A percentile compares a stretch with the other conserved stretches of the same genome.
These are phyloP conservation scores for Aspergillus ochraceoroseus DNA, from an alignment of 2,329 filamentous ascomycete genomes.

Conservation along the genomic window DNA sequence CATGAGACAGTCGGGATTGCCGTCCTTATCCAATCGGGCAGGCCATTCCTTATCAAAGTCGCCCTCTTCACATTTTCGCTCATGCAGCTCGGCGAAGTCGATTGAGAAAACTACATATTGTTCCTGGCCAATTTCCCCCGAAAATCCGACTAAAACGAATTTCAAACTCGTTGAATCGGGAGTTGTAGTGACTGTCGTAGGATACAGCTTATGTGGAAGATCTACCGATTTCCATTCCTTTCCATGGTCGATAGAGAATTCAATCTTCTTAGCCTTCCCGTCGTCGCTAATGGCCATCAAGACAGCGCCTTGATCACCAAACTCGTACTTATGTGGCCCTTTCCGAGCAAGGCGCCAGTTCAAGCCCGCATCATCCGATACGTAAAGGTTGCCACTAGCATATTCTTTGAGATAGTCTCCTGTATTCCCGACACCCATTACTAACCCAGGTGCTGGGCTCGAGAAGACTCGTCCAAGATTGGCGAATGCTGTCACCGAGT, in stretches of 20 bases:
- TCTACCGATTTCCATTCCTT: constrained; percentile 71
- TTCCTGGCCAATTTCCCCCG: constrained; percentile 47
- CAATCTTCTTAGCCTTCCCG: constrained; percentile 54
- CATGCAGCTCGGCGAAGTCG: constrained; percentile 76
- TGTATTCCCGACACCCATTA: constrained; percentile 91
- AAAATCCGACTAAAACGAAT: constrained; percentile 69
- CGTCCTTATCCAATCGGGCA: constrained; percentile 73
- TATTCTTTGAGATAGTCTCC: constrained; percentile 69
- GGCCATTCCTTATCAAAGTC: constrained; percentile 81
- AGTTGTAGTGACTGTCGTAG: constrained; percentile 74
- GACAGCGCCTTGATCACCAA: constrained; percentile 87
- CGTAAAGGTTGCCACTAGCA: constrained; percentile 70
- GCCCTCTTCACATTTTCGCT: constrained; percentile 68
- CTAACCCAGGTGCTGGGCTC: constrained; percentile 83
- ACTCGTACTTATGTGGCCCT: constrained; percentile 90
- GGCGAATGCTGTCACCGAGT: constrained; percentile 79
- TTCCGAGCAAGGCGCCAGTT: constrained; percentile 71
- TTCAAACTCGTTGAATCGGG: constrained; percentile 90
- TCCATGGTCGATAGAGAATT: constrained; percentile 87
- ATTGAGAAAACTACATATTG: constrained; percentile 66
- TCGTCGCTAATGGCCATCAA: constrained; percentile 74
- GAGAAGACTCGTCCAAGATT: constrained; percentile 87
- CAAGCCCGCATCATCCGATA: constrained; percentile 85
- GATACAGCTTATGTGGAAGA: constrained; percentile 65
- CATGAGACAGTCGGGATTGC: constrained; percentile 85